Base-by-base conservation (phyloP, 2,329 filamentous ascomycete genomes). In the Iodosphaeria phyllophila region DNA sequence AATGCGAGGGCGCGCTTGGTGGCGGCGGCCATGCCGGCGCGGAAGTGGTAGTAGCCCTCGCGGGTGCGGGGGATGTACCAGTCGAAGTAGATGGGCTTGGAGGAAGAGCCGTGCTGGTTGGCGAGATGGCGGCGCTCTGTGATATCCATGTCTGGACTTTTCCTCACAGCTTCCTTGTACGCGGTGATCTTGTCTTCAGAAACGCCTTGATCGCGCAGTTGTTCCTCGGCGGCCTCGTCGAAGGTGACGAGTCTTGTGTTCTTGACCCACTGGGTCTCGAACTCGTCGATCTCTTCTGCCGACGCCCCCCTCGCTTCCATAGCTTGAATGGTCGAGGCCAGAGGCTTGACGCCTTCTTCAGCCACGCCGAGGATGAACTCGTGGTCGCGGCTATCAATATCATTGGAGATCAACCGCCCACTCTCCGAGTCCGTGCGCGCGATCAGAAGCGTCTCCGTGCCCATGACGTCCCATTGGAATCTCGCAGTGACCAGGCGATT, bases 381-480 rank as follows among this genome's bases (percentile, higher is more conserved):
- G 49, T 98, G 89, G 44, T 98, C 89, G 30, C 89, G 76, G 5
- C 83, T 75, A 43, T 98, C 89, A 33, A 98, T 77, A 9, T 83
- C 80, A 31, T 77, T 92, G 30, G 77, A 91, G 28, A 98, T 62
- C 13, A 98, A 64, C 46, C 74, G 84, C 22, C 86, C 89, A 32
- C 80, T 92, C 51, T 95, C 89, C 1, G 83, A 91, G 49, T 98
- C 89, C 2, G 89, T 95, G 29, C 89, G 74, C 3, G 89, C 89
- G 44, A 98, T 89, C 20, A 95, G 71, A 4, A 95, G 63, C 47
- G 92, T 95, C 55, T 98, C 89, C 26, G 70, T 74, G 23, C 86
- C 89, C 86, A 98, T 95, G 38, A 93, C 63, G 42, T 98, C 89
- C 86, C 86, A 98, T 45, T 98, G 89, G 56, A 92, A 93, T 30